Evolutionary conservation across 1,284 basidiomycete species (phyloP), one percentile per base, ranked within the genome.

Genomic region (Naganishia sp.): DNA sequence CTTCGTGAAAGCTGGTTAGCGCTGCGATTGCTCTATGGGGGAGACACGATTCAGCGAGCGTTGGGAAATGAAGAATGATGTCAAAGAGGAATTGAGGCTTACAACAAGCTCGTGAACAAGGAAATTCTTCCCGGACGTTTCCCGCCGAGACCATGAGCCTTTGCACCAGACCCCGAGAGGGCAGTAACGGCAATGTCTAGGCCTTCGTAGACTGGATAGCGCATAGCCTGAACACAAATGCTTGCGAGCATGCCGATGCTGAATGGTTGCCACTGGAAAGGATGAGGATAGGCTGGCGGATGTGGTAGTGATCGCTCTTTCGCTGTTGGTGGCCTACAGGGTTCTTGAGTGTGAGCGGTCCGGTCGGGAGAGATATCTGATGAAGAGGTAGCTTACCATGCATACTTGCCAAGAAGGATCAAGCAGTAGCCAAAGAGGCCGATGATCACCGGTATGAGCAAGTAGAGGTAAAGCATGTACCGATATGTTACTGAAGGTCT

Each of bases 191-290:
- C 67, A 3, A 77, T 69, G 69, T 70, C 72, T 0, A 74, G 64
- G 0, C 74, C 68, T 11, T 75, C 74, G 67, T 74, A 77, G 9
- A 72, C 66, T 0, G 79, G 78, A 9, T 76, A 73, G 25, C 79
- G 71, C 1, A 77, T 62, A 0, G 76, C 73, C 62, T 79, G 78
- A 2, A 78, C 72, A 0, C 76, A 75, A 35, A 75, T 74, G 13
- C 75, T 74, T 1, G 76, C 76, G 60, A 79, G 77, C 18, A 77
- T 61, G 43, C 79, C 79, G 23, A 76, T 71, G 45, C 75, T 67
- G 68, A 80, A 73, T 9, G 79, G 75, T 64, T 73, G 72, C 53
- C 68, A 71, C 49, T 79, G 70, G 67, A 80, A 71, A 1, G 76
- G 73, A 57, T 79, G 79, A 2, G 79, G 79, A 64, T 79, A 79